Conservation (phyloP, 2,329 filamentous ascomycete species). For the Mariannaea sp. region DNA sequence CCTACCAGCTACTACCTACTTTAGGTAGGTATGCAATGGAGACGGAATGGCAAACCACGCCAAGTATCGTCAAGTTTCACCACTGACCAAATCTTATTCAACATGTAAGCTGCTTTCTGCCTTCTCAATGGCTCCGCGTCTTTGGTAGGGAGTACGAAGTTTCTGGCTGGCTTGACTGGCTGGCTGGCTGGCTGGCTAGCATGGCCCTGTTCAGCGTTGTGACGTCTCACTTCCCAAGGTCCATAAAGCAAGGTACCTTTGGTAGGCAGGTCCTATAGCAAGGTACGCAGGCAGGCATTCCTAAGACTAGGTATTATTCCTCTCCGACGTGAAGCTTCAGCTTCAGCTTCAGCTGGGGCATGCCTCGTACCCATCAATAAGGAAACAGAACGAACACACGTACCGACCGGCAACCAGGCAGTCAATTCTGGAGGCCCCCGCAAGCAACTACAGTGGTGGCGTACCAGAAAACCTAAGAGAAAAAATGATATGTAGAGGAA, state of each 20-base stretch:
- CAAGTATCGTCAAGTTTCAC: slow-evolving; percentile 10
- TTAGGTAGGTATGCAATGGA: not conserved
- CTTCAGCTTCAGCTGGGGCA: slow-evolving; percentile 12
- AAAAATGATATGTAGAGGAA: not conserved
- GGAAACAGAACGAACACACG: not conserved
- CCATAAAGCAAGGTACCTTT: too few species aligned
- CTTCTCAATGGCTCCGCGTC: slow-evolving; percentile 7
- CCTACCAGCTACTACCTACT: too few species aligned
- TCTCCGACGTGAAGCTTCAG: not conserved
- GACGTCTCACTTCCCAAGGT: too few species aligned
- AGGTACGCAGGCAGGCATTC: too few species aligned
- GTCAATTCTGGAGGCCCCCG: not conserved
- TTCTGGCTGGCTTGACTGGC: too few species aligned
- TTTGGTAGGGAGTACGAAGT: too few species aligned
- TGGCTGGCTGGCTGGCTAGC: too few species aligned
- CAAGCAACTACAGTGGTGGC: not conserved
- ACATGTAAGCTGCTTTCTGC: not conserved
- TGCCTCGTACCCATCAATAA: slow-evolving; percentile 22
- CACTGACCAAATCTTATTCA: slow-evolving; percentile 1
- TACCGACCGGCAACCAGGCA: not conserved
- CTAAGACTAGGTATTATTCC: too few species aligned
- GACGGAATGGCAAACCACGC: slow-evolving; percentile 6
- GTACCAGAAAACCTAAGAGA: not conserved
- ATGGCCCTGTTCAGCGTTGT: not conserved
- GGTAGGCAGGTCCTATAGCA: too few species aligned